Conservation (phyloP, 2,329 filamentous ascomycete genomes). For the Alternaria sp. region DNA sequence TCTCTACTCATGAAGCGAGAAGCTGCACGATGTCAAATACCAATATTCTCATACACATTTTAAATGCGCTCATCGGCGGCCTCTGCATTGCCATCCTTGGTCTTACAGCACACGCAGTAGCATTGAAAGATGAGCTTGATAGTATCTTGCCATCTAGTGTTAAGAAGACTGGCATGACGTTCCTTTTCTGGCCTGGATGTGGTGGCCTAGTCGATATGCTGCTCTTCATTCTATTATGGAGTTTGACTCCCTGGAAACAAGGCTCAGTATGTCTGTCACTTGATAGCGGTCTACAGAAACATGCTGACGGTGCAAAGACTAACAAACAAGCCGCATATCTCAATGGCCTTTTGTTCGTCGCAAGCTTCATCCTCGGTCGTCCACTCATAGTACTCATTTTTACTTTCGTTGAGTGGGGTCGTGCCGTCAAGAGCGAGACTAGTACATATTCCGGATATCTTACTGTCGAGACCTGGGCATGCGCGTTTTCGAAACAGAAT, state of each 20-base stretch:
- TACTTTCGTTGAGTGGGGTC: slow-evolving; percentile 9
- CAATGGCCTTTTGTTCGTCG: slow-evolving; percentile 21
- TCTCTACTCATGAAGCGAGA: background rate
- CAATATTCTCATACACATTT: background rate
- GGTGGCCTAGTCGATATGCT: slow-evolving; percentile 23
- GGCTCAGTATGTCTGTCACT: background rate
- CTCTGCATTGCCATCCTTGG: slow-evolving; percentile 12
- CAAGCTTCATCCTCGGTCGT: slow-evolving; percentile 16
- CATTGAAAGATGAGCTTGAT: background rate
- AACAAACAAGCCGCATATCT: slow-evolving; percentile 2
- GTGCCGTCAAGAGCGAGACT: background rate
- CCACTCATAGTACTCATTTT: slow-evolving; percentile 22
- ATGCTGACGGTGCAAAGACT: background rate
- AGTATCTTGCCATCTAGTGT: background rate
- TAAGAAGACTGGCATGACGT: slow-evolving; percentile 5
- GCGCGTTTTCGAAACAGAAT: background rate
- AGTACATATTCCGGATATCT: background rate
- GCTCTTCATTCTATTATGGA: slow-evolving; percentile 17
- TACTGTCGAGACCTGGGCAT: slow-evolving; percentile 21
- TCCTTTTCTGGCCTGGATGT: slow-evolving; percentile 27
- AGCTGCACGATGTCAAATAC: background rate
- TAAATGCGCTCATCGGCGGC: slow-evolving; percentile 13
- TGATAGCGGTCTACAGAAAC: background rate
- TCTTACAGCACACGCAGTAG: background rate
- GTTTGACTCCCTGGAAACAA: background rate